Conservation (phyloP, 768 basidiomycete genomes). For the Naematelia encephala region DNA sequence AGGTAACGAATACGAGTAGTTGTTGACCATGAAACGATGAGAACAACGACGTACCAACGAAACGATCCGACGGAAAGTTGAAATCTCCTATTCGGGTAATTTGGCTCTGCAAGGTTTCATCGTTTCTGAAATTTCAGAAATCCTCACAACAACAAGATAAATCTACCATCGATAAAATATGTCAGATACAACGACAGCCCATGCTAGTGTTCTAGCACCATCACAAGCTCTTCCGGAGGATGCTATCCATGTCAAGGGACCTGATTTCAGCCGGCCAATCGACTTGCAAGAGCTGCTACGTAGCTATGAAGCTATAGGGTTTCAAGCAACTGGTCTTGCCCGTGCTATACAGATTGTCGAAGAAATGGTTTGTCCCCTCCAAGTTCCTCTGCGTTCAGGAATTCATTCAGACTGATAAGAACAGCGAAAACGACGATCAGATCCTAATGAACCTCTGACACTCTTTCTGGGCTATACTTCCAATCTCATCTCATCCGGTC, state of each 20-base stretch:
- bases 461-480: slow-evolving; percentile 98
- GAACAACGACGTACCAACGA: too few relatives aligned
- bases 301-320: slow-evolving; percentile 87
- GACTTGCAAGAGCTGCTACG: slow-evolving; percentile 67
- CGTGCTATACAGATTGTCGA: slow-evolving; percentile 86
- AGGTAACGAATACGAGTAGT: too few relatives aligned
- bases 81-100: neutral
- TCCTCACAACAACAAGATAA: neutral
- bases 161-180: neutral
- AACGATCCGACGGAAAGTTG: neutral
- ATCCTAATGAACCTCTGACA: slow-evolving; percentile 68
- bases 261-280: slow-evolving; percentile 70
- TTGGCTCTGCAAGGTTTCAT: neutral
- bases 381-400: neutral
- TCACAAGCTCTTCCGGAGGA: slow-evolving; percentile 43
- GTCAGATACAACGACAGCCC: slow-evolving; percentile 27
- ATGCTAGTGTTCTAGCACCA: slow-evolving; percentile 43
- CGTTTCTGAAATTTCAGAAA: neutral
- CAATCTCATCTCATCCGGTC: slow-evolving; percentile 94
- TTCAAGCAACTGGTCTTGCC: slow-evolving; percentile 91
- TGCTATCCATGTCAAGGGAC: slow-evolving; percentile 65
- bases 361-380: slow-evolving; percentile 80
- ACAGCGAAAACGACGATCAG: slow-evolving; percentile 79
- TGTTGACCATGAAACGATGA: neutral
- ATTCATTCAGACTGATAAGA: neutral